phyloP scores from a whole-genome alignment of 441 rosid species.

The Erodium moschatum region DNA sequence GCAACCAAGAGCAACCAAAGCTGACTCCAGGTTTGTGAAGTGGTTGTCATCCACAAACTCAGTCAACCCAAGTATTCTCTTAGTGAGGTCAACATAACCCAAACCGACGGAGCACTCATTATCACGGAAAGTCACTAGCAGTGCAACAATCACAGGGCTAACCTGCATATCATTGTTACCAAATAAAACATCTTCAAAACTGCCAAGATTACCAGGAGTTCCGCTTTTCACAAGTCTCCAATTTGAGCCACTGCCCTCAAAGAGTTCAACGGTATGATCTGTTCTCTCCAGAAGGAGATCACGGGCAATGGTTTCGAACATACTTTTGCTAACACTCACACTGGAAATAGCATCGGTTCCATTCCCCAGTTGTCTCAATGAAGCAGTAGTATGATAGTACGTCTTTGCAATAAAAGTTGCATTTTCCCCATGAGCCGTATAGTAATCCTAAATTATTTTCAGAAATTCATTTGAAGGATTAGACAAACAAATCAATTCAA shows the following conservation, averaged over 20 bases:
- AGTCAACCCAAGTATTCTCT: constrained; percentile 67
- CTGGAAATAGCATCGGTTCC: constrained; percentile 75
- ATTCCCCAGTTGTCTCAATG: constrained; percentile 62
- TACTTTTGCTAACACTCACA: constrained; percentile 68
- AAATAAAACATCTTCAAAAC: constrained; percentile 91
- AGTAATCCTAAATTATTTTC: constrained; percentile 52
- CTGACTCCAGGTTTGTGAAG: constrained; percentile 81
- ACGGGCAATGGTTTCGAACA: constrained; percentile 81
- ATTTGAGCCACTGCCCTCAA: constrained; percentile 86
- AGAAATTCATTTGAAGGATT: neutral
- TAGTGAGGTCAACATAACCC: constrained; percentile 76
- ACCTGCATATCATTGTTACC: constrained; percentile 95
- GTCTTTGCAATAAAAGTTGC: constrained; percentile 82
- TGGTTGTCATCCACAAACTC: constrained; percentile 93
- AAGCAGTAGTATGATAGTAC: constrained; percentile 76
- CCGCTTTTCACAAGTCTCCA: constrained; percentile 81
- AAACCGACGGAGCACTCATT: constrained; percentile 64
- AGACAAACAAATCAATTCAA: neutral
- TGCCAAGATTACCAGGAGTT: constrained; percentile 89
- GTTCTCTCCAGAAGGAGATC: constrained; percentile 88
- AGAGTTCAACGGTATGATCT: constrained; percentile 80
- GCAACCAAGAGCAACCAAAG: constrained; percentile 85
- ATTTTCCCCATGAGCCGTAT: constrained; percentile 82
- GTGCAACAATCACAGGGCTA: constrained; percentile 72
- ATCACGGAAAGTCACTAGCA: constrained; percentile 55